Conservation (phyloP, 2,329 filamentous ascomycete species). For the Xylaria sp. region DNA sequence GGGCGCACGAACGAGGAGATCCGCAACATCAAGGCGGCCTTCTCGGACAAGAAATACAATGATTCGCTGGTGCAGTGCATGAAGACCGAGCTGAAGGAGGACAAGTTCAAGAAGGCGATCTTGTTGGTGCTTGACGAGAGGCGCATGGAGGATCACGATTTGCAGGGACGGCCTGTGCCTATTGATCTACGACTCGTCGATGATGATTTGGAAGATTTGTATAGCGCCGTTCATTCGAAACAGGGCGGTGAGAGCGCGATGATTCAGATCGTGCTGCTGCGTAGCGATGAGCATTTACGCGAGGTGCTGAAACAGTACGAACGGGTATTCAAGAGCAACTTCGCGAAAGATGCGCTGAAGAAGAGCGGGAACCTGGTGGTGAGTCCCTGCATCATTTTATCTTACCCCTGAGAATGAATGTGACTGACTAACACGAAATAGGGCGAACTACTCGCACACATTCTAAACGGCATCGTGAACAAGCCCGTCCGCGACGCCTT, state of each 20-base stretch:
- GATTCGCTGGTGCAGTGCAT: constrained; percentile 80
- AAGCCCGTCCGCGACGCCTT: constrained; percentile 88
- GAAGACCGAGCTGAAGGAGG: constrained; percentile 85
- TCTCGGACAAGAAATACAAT: constrained; percentile 85
- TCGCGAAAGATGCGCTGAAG: constrained; percentile 78
- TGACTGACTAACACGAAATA: constrained; percentile 34
- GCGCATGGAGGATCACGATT: constrained; percentile 75
- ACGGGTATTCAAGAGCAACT: constrained; percentile 66
- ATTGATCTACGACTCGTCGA: constrained; percentile 57
- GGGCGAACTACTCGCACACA: constrained; percentile 91
- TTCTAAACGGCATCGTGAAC: constrained; percentile 95
- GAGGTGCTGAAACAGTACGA: constrained; percentile 78
- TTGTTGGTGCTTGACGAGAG: constrained; percentile 76
- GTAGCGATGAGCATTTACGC: constrained; percentile 75
- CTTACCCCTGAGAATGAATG: neutral
- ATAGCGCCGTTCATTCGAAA: constrained; percentile 61
- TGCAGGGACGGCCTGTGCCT: constrained; percentile 51
- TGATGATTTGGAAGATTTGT: constrained; percentile 67
- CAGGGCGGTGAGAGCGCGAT: constrained; percentile 84
- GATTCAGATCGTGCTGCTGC: constrained; percentile 74
- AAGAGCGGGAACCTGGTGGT: constrained; percentile 92
- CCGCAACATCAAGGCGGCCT: constrained; percentile 75
- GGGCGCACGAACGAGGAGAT: constrained; percentile 87
- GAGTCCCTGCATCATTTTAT: constrained; percentile 35
- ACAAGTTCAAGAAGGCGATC: constrained; percentile 91